These are phyloP conservation scores for Pugionium dolabratum DNA, from an alignment of 345 rosid genomes.

Conservation along the genomic window DNA sequence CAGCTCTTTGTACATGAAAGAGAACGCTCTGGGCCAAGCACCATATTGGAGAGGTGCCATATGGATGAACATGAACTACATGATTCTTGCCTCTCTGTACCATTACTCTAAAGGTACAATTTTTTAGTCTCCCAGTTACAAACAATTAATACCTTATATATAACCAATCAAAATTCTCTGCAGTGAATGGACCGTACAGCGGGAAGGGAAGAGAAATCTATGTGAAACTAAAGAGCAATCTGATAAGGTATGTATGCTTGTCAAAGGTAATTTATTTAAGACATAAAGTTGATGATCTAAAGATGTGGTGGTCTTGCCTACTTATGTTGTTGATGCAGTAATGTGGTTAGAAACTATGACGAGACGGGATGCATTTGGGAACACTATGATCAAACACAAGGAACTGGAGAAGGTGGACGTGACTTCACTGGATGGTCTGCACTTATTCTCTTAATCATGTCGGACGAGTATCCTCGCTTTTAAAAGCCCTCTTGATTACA, in stretches of 20 bases:
- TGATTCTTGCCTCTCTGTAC: constrained; percentile 80
- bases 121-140: not conserved
- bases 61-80: constrained; percentile 94
- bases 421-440: constrained; percentile 82
- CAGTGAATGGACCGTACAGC: no score
- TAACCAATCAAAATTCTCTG: constrained; percentile 18
- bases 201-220: constrained; percentile 49
- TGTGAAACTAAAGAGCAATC: constrained; percentile 60
- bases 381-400: constrained; percentile 78
- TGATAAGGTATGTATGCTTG: constrained; percentile 57
- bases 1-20: constrained; percentile 89
- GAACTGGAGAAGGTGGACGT: constrained; percentile 76
- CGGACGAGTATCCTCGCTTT: constrained; percentile 53
- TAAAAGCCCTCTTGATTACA: not conserved
- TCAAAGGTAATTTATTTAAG: not conserved
- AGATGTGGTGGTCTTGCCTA: constrained; percentile 6
- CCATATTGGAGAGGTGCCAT: constrained; percentile 98
- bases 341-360: constrained; percentile 70
- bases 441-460: constrained; percentile 73
- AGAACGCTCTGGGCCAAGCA: constrained; percentile 80
- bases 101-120: constrained; percentile 44
- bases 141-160: no score
- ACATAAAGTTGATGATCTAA: constrained; percentile 4
- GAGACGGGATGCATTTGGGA: constrained; percentile 88
- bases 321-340: constrained; percentile 49